A percentile compares a stretch with the other conserved stretches of the same genome.
These are phyloP conservation scores for Suhomyces terraborum DNA, from an alignment of 1,139 yeast genomes.

Conservation along the genomic window DNA sequence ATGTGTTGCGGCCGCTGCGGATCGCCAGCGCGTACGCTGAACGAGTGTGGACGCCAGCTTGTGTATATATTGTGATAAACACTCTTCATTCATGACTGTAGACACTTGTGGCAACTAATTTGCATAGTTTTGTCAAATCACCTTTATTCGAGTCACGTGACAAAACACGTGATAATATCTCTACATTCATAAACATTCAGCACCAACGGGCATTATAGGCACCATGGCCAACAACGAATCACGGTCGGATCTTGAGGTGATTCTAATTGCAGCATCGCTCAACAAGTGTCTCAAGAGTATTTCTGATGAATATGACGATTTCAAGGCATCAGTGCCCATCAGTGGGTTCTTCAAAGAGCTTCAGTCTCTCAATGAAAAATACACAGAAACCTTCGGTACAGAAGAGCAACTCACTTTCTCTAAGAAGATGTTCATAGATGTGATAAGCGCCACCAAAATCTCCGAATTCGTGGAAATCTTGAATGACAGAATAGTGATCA, in stretches of 20 bases:
- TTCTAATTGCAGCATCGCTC: conserved; percentile 35
- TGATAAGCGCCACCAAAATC: conserved; percentile 19
- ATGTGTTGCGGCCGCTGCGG: conserved; percentile 4
- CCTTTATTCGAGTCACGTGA: neutral
- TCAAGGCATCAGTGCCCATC: conserved; percentile 21
- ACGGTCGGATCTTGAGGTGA: conserved; percentile 13
- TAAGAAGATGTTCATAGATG: conserved; percentile 13
- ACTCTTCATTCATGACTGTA: neutral
- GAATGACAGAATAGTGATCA: conserved; percentile 23
- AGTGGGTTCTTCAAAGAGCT: conserved; percentile 23
- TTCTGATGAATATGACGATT: conserved; percentile 12
- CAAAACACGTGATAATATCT: neutral
- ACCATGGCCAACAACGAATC: conserved; percentile 3
- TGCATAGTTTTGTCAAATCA: neutral
- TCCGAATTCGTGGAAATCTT: conserved; percentile 23
- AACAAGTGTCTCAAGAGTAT: conserved; percentile 24
- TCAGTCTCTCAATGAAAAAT: conserved; percentile 20
- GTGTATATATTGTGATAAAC: conserved; percentile 5
- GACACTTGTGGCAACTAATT: neutral
- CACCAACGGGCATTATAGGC: no score
- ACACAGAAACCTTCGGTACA: conserved; percentile 9
- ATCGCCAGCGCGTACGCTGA: conserved; percentile 3
- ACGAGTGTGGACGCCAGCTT: conserved; percentile 3
- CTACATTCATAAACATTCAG: neutral
- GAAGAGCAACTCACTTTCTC: conserved; percentile 10